These are phyloP conservation scores for Gracilaria gracilis DNA, from an alignment of 23 red algal species.

Conservation along the genomic window DNA sequence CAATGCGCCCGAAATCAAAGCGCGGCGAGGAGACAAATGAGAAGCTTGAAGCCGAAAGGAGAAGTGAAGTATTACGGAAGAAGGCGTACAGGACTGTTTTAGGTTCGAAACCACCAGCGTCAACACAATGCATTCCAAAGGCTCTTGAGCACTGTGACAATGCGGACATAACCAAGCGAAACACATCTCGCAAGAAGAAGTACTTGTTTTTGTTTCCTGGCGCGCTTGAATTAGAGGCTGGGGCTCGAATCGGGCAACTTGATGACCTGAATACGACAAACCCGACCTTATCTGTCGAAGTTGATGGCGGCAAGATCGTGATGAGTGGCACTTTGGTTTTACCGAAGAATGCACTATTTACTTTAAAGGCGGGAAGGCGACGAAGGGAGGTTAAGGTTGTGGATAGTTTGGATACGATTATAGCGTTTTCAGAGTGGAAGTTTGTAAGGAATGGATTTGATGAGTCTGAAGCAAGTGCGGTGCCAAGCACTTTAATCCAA, in stretches of 20 bases:
- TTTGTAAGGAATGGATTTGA: conserved; percentile 17
- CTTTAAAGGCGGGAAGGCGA: conserved; percentile 30
- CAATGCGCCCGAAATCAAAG: neutral
- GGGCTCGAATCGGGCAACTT: conserved; percentile 56
- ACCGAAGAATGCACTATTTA: conserved; percentile 55
- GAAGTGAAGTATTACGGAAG: neutral
- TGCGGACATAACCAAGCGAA: conserved; percentile 71
- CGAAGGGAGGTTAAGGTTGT: conserved; percentile 22
- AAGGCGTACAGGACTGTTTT: neutral
- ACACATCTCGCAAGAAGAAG: conserved; percentile 42
- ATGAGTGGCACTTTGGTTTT: conserved; percentile 47
- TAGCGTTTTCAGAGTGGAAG: conserved; percentile 74
- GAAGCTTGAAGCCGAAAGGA: neutral
- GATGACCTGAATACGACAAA: conserved; percentile 39
- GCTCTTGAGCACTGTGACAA: conserved; percentile 41
- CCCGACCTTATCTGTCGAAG: conserved; percentile 45
- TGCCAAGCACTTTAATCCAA: neutral
- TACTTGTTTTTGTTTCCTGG: conserved; percentile 77
- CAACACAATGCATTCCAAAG: neutral
- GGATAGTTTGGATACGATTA: conserved; percentile 64
- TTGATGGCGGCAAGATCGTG: conserved; percentile 17
- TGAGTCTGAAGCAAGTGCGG: neutral
- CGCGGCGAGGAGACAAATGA: no score
- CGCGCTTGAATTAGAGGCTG: conserved; percentile 33
- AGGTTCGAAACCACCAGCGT: neutral